Evolutionary conservation across 768 basidiomycete genomes (phyloP).

Genomic region (Gloeophyllum trabeum): DNA sequence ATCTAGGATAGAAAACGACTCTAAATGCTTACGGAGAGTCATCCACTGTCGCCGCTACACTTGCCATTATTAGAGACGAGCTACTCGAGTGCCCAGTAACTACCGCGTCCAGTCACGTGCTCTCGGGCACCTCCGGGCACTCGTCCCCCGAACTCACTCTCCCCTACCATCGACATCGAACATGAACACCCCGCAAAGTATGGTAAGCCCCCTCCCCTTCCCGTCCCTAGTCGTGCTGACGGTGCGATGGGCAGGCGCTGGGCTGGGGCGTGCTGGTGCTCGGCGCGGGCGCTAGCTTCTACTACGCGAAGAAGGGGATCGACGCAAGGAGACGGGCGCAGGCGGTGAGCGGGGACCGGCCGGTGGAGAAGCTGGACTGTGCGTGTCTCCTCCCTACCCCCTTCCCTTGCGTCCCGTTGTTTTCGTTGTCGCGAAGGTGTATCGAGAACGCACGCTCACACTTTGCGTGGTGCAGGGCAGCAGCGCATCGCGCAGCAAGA

Average conservation of each 20-base stretch:
- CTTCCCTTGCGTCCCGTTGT: not conserved
- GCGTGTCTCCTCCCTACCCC: not conserved
- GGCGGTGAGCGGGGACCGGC: constrained; percentile 9
- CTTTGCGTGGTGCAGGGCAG: constrained; percentile 10
- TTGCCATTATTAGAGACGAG: no score
- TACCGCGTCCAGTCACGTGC: no score
- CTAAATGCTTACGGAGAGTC: no score
- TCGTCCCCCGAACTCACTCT: no score
- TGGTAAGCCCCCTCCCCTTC: not conserved
- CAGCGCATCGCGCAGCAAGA: constrained; percentile 21
- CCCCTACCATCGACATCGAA: no score
- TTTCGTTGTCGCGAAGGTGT: not conserved
- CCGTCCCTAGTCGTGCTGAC: not conserved
- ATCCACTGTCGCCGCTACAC: no score
- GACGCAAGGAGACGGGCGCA: constrained; percentile 12
- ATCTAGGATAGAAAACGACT: no score
- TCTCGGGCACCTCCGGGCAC: no score
- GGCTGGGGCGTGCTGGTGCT: constrained; percentile 12
- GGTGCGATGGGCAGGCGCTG: constrained; percentile 1
- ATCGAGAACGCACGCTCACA: constrained; percentile 9
- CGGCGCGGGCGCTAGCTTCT: constrained; percentile 14
- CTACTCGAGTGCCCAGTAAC: no score
- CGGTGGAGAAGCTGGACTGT: constrained; percentile 14
- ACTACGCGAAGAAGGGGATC: constrained; percentile 14
- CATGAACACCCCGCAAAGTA: not conserved